Conservation (phyloP, 2,329 filamentous ascomycete genomes). For the Xylaria sp. region DNA sequence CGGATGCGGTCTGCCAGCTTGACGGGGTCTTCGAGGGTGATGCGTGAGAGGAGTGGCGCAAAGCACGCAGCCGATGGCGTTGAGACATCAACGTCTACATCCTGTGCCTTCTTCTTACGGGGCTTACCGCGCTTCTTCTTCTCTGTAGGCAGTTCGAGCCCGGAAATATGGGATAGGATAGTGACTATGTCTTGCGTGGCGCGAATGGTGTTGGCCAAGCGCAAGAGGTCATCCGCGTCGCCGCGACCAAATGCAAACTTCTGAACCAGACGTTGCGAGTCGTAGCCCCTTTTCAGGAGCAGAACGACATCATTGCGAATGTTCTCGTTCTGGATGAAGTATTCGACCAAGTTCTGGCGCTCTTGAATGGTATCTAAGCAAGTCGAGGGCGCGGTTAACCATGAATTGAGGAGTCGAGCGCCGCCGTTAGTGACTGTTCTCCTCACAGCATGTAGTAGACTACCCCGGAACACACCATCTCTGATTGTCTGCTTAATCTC, state of each 20-base stretch:
- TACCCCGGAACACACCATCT: slow-evolving; percentile 74
- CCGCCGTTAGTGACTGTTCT: slow-evolving; percentile 90
- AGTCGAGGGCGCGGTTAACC: slow-evolving; percentile 89
- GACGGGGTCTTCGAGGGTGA: slow-evolving; percentile 61
- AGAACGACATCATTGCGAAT: slow-evolving; percentile 65
- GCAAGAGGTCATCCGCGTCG: slow-evolving; percentile 85
- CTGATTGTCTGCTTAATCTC: slow-evolving; percentile 84
- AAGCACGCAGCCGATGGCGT: slow-evolving; percentile 22
- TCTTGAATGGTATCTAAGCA: slow-evolving; percentile 71
- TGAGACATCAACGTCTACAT: background rate
- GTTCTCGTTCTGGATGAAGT: slow-evolving; percentile 60
- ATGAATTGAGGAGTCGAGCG: slow-evolving; percentile 73
- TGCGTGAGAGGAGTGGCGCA: slow-evolving; percentile 38
- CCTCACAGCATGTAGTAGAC: slow-evolving; percentile 81
- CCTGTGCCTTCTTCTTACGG: background rate
- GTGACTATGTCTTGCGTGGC: slow-evolving; percentile 62
- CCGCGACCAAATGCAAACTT: slow-evolving; percentile 90
- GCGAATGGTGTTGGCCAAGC: slow-evolving; percentile 72
- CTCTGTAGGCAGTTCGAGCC: slow-evolving; percentile 15
- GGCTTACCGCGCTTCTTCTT: background rate
- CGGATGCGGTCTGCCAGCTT: slow-evolving; percentile 67
- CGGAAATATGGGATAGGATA: slow-evolving; percentile 34
- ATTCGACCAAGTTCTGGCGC: slow-evolving; percentile 74
- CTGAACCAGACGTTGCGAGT: slow-evolving; percentile 84
- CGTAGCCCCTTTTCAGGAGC: slow-evolving; percentile 69